Evolutionary conservation across 352 stramenopile species (phyloP).

Genomic region (Phytopythium oedochilum): DNA sequence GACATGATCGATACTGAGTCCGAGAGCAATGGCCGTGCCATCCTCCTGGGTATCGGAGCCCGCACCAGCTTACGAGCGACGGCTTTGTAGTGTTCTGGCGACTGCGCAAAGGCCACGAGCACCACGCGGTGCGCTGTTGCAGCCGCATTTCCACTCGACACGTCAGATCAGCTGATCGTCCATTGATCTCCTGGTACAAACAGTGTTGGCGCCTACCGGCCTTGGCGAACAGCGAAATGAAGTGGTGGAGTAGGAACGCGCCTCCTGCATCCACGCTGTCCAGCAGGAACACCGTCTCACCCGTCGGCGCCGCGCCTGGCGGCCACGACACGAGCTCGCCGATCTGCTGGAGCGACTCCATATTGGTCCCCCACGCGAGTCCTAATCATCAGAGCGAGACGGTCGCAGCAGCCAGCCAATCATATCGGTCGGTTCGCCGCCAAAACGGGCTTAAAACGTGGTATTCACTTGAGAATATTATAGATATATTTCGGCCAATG

Average conservation of each 20-base stretch:
- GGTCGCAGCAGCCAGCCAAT: no score
- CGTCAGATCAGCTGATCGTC: no score
- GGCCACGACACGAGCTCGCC: slow-evolving; percentile 50
- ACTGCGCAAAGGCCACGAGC: slow-evolving; percentile 42
- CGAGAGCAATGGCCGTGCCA: no score
- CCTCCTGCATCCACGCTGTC: slow-evolving; percentile 51
- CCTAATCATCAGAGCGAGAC: no score
- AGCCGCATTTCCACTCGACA: not conserved
- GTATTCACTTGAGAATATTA: no score
- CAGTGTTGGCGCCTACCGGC: slow-evolving; percentile 23
- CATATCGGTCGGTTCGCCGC: no score
- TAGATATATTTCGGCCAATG: no score
- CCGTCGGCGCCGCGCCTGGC: slow-evolving; percentile 36
- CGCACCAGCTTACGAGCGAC: slow-evolving; percentile 74
- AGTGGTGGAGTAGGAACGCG: slow-evolving; percentile 69
- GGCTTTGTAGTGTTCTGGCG: slow-evolving; percentile 50
- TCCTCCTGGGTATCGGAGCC: no score
- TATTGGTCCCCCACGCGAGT: no score
- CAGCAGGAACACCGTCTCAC: slow-evolving; percentile 50
- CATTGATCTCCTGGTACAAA: not conserved
- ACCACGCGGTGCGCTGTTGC: slow-evolving; percentile 49
- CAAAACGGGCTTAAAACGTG: no score
- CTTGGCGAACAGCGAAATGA: slow-evolving; percentile 66
- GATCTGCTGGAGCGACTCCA: slow-evolving; percentile 48
- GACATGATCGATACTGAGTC: not conserved